These are phyloP conservation scores for Tuber microsphaerosporum DNA, from an alignment of 495 filamentous ascomycete genomes.

Conservation along the genomic window DNA sequence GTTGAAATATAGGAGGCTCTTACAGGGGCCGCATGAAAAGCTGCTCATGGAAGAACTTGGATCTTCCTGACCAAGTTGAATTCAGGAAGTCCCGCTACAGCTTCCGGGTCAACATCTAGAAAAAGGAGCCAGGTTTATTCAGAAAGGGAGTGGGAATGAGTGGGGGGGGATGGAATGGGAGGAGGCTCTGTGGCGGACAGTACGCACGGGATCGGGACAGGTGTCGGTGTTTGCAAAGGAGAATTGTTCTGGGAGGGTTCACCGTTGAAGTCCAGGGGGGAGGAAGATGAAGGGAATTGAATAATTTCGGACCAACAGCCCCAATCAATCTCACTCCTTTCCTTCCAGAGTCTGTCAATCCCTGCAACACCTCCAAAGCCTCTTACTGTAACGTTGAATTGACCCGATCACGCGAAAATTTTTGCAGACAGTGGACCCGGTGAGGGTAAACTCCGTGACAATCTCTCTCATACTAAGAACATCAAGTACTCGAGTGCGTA, in stretches of 20 bases:
- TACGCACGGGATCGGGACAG: constrained; percentile 4
- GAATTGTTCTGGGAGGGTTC: constrained; percentile 7
- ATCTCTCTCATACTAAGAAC: not conserved
- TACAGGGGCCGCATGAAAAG: constrained; percentile 42
- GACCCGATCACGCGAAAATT: not conserved
- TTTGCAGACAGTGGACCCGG: not conserved
- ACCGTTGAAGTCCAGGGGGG: not conserved
- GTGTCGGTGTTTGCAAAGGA: constrained; percentile 11
- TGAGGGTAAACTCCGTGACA: not conserved
- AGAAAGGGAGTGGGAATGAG: constrained; percentile 9
- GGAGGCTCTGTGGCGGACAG: constrained; percentile 7
- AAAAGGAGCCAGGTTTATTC: constrained; percentile 13
- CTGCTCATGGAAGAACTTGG: constrained; percentile 41
- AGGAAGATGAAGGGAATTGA: not conserved
- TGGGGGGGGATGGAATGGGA: constrained; percentile 6
- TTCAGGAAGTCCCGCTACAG: constrained; percentile 34
- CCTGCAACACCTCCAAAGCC: not conserved
- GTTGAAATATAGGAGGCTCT: constrained; percentile 7
- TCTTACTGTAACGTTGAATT: not conserved
- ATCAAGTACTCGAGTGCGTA: not conserved
- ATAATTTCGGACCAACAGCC: constrained; percentile 17
- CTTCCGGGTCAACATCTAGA: constrained; percentile 29
- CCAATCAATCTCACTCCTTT: constrained; percentile 9
- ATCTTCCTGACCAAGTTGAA: constrained; percentile 26
- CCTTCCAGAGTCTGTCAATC: not conserved